A percentile compares a stretch with the other conserved stretches of the same genome.
phyloP scores from a whole-genome alignment of 441 rosid genomes.

The Populus hybrid region DNA sequence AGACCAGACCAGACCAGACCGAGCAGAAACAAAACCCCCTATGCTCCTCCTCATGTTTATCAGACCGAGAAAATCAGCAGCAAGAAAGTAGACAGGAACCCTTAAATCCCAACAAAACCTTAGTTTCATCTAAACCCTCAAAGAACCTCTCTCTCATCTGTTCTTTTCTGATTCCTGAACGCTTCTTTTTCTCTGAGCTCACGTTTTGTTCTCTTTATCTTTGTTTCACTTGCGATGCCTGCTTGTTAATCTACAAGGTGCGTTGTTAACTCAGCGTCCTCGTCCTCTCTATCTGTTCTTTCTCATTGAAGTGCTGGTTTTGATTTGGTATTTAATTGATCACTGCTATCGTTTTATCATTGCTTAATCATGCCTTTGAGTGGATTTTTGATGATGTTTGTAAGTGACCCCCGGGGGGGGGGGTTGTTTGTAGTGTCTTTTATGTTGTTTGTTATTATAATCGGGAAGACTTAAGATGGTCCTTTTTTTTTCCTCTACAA shows the following conservation, averaged over 20 bases:
- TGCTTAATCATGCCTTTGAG: background rate
- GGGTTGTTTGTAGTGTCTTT: background rate
- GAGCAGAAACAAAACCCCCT: background rate
- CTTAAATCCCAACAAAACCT: background rate
- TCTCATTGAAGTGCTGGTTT: background rate
- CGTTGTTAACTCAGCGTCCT: background rate
- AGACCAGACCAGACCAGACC: background rate
- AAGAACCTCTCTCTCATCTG: background rate
- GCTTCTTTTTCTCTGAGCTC: background rate
- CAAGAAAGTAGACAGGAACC: background rate
- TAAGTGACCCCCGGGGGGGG: background rate
- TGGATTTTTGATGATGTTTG: background rate
- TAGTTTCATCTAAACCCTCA: background rate
- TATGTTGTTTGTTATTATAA: background rate
- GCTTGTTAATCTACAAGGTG: background rate
- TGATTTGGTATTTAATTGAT: background rate
- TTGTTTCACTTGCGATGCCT: background rate
- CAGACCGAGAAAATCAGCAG: background rate
- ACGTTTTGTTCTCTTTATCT: background rate
- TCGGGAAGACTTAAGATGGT: background rate
- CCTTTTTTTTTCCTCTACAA: background rate
- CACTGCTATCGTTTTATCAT: background rate
- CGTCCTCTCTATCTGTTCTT: background rate
- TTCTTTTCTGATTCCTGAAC: background rate
- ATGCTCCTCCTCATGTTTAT: background rate